A percentile compares a stretch with the other conserved stretches of the same genome.
These are phyloP conservation scores for Juglanconis oblonga DNA, from an alignment of 2,329 filamentous ascomycete genomes.

Conservation along the genomic window DNA sequence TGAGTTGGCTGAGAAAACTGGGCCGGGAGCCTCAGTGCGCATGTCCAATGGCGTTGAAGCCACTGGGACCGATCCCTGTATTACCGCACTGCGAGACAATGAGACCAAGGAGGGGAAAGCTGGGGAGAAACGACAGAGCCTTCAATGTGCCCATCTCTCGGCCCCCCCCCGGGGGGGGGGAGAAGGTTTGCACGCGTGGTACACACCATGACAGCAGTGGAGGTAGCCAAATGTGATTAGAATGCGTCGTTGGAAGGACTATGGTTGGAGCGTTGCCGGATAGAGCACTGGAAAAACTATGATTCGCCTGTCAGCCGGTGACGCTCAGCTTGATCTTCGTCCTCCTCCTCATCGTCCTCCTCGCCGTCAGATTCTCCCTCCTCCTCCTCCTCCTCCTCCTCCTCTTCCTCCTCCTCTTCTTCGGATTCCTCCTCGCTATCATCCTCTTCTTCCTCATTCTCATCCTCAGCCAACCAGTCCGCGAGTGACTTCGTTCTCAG, in stretches of 20 bases:
- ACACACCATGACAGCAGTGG: background rate
- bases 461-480: slow-evolving; percentile 83
- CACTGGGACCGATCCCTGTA: too few relatives aligned
- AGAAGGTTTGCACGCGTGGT: background rate
- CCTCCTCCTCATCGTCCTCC: slow-evolving; percentile 39
- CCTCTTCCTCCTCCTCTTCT: slow-evolving; percentile 48
- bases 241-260: background rate
- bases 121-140: too few relatives aligned
- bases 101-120: too few relatives aligned
- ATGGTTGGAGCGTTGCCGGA: background rate
- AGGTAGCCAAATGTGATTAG: too few relatives aligned
- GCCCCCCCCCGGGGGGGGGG: too few relatives aligned
- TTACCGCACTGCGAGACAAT: too few relatives aligned
- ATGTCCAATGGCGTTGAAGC: too few relatives aligned
- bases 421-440: slow-evolving; percentile 47
- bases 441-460: slow-evolving; percentile 55
- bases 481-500: slow-evolving; percentile 75
- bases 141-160: too few relatives aligned
- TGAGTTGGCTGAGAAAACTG: too few relatives aligned
- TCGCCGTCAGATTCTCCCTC: slow-evolving; percentile 45
- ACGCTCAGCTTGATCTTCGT: slow-evolving; percentile 3
- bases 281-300: background rate
- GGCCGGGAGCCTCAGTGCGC: too few relatives aligned
- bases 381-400: slow-evolving; percentile 49
- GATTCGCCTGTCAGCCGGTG: background rate